These are phyloP conservation scores for Cryptosporidium sp. DNA, from an alignment of 169 alveolate genomes.

Conservation along the genomic window DNA sequence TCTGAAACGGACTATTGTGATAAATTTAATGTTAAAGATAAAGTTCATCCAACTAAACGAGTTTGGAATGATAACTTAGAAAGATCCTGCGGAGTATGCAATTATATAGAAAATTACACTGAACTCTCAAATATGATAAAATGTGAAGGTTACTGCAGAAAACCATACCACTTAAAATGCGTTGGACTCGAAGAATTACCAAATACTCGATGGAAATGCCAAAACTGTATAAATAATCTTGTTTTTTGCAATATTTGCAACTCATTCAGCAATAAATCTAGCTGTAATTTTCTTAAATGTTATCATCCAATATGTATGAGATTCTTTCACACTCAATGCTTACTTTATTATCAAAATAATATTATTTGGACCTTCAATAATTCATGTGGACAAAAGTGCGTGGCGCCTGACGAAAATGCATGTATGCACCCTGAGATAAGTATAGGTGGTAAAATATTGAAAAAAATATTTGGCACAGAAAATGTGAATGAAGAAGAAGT, in stretches of 20 bases:
- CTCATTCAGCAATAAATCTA: not conserved
- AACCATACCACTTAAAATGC: constrained; percentile 55
- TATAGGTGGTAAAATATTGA: constrained; percentile 41
- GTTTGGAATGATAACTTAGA: constrained; percentile 71
- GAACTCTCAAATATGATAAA: constrained; percentile 56
- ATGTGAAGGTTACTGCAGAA: constrained; percentile 57
- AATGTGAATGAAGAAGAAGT: constrained; percentile 6
- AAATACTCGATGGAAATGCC: constrained; percentile 46
- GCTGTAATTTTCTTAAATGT: constrained; percentile 30
- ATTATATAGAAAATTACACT: constrained; percentile 9
- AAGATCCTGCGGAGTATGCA: constrained; percentile 55
- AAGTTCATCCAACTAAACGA: not conserved
- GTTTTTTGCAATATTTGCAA: constrained; percentile 52
- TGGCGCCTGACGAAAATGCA: constrained; percentile 6
- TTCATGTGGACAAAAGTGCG: constrained; percentile 35
- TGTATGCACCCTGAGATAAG: constrained; percentile 11
- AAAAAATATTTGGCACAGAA: constrained; percentile 26
- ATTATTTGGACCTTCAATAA: constrained; percentile 37
- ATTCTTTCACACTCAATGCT: constrained; percentile 75
- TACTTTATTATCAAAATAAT: constrained; percentile 11
- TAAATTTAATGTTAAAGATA: not conserved
- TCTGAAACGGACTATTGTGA: constrained; percentile 17
- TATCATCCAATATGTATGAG: constrained; percentile 78
- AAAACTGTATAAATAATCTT: constrained; percentile 7
- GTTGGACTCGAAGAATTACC: constrained; percentile 9